Evolutionary conservation across 148 eudicot species (phyloP), one percentile per base, ranked within the genome.

Genomic region (Fagopyrum tataricum): DNA sequence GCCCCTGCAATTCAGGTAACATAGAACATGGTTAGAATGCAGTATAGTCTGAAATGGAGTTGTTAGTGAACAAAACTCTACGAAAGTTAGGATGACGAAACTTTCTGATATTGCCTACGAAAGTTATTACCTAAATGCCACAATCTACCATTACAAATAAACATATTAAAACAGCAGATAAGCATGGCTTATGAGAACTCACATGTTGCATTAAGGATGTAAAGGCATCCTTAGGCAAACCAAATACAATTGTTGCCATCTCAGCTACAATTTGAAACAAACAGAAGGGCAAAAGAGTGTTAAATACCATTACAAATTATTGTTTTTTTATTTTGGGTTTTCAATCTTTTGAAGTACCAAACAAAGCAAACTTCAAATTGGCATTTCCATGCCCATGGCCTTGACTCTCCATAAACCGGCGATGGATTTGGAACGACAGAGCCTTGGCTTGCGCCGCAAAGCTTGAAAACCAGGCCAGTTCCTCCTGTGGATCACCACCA

Each of bases 191-290:
- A 71, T 73, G 42, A 47, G 44, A 8, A 20, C 12, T 70, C 44
- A 89, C 97, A 91, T 89, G 96, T 75, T 87, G 85, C 98, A 95
- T 95, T 61, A 90, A 79, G 80, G 92, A 83, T 76, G 97, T 95
- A 81, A 95, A 95, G 40, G 99, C 97, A 78, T 92, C 91, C 75
- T 86, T 87, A 9, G 88, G 82, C 81, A 92, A 85, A 46, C 87
- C 94, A 83, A 95, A 88, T 42, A 96, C 97, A 26, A 90, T 82
- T 41, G 99, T 97, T 1, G 96, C 94, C 99, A 92, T 90, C 75
- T 95, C 96, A 76, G 96, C 93, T 78, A 92, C 97, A 87, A 73
- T 88, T 96, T 90, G 80, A 74, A 51, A 6, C 10, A 55, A 40
- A 24, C 17, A 47, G 52, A 75, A 47, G 15, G 31, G n/a, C 37